Base-by-base conservation (phyloP, 495 filamentous ascomycete genomes). In the Neurospora hispaniola region DNA sequence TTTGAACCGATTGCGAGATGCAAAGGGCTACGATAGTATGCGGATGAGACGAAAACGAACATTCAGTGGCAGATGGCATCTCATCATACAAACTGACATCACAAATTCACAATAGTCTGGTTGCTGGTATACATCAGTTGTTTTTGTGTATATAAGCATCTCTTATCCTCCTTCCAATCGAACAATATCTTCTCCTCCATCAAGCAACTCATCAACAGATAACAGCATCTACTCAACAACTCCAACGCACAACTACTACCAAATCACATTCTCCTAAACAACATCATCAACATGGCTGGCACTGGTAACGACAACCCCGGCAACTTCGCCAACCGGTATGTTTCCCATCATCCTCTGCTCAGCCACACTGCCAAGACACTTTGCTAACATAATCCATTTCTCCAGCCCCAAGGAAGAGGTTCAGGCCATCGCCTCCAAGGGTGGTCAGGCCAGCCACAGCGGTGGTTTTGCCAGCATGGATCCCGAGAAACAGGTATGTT, bases 321-420 rank as follows among this genome's bases (percentile, higher is more conserved):
- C 27, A 90, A 90, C 78, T 90, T 91, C 80, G 85, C 87, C 81
- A 90, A 90, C 81, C 86, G 86, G 73, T 79, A 77, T 10, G 77
- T 71, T 46, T 18, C 5, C 54, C 54, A 31, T 62, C 54, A 35
- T 35, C 14, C 35, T 18, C 27, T 40, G 0, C 31, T 16, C 18
- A 54, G 10, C 16, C 12, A 40, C n/a, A 31, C 27, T 18, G 5
- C 16, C 14, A 18, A 35, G 4, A 62, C 5, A 35, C 12, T 38
- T 42, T 42, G 9, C 39, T 72, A 18, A 73, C 42, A 44, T 18
- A 5, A 18, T 59, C 39, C 62, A 77, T 74, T 44, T 5, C 11
- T 14, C 0, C 69, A 80, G 79, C 23, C 82, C 88, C 71, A 86
- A 84, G 74, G 87, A 88, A 62, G 87, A 90, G 70, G 88, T 90